phyloP scores from a whole-genome alignment of 2,329 filamentous ascomycete species.

The Fusarium xylarioides region DNA sequence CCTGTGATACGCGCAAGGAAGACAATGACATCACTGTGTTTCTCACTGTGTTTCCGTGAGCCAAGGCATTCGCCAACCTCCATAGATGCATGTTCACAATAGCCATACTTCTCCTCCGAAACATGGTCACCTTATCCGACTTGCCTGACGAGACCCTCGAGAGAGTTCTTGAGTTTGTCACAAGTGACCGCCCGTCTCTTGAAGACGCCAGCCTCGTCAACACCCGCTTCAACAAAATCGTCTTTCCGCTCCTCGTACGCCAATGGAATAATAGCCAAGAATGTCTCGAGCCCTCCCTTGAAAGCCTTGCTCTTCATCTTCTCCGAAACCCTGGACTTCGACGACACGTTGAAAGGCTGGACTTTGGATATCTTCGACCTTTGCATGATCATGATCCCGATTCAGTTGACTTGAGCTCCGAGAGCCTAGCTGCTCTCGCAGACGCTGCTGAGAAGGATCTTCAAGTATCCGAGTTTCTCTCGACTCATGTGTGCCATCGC shows the following conservation, averaged over 20 bases:
- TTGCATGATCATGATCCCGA: background rate
- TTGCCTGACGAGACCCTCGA: background rate
- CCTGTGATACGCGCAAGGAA: background rate
- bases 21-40: background rate
- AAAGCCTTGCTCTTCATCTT: background rate
- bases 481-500: fast-evolving
- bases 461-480: fast-evolving
- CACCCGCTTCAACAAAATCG: background rate
- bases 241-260: background rate
- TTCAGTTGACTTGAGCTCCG: background rate
- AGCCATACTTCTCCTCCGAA: fast-evolving
- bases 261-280: background rate
- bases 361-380: background rate
- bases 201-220: background rate
- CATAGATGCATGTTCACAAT: no score
- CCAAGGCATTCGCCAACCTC: no score
- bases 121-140: background rate
- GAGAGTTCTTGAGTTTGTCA: background rate
- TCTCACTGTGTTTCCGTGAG: background rate
- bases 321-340: background rate
- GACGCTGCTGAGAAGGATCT: background rate
- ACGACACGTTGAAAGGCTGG: background rate
- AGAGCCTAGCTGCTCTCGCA: background rate
- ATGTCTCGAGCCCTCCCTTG: background rate
- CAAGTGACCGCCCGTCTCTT: fast-evolving